Base-by-base conservation (phyloP, 2,329 filamentous ascomycete species). In the Colletotrichum tamarilloi region DNA sequence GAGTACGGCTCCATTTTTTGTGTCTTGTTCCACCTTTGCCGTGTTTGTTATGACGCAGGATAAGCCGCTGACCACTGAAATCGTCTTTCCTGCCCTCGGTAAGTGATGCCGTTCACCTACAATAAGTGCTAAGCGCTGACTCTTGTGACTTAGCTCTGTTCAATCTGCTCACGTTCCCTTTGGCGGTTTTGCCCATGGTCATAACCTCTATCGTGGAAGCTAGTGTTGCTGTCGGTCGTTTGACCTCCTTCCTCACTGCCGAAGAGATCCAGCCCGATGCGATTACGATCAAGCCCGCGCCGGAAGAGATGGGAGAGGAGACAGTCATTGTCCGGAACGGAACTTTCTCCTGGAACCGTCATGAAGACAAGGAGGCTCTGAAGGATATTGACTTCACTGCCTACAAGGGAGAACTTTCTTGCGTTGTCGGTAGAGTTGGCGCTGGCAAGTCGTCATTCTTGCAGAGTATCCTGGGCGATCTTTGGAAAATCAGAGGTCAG, bases 201-300 rank as follows among this genome's bases (percentile, higher is more conserved):
- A 98, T 99, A 77, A 98, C 95, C 0, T 93, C 96, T 7, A 94
- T 99, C 75, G 95, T 99, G 38, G 97, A 99, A 82, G 95, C 97
- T 12, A 94, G 91, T n/a, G 97, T 99, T 68, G 97, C 97, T 28
- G 94, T 97, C 26, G 91, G 90, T 32, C 94, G 97, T 79, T 87
- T 99, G 76, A 97, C 95, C 0, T 89, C 92, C 49, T 99, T 95
- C 82, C 91, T 99, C 73, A 90, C 87, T 0, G 94, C 97, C 1
- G 96, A 98, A 78, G 97, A 99, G 82, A 86, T 99, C 38, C 97
- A 99, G 81, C 83, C 89, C 1, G 93, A 98, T 82, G 96, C 97
- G 9, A 92, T 99, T 22, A 85, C 88, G 16, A 82, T 90, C 58
- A 90, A 93, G 79, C 90, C 92, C 5, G 84, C 95, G 0, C 93